Evolutionary conservation across 1,284 basidiomycete genomes (phyloP), one percentile per base, ranked within the genome.

Genomic region (Cutaneotrichosporon mucoides): DNA sequence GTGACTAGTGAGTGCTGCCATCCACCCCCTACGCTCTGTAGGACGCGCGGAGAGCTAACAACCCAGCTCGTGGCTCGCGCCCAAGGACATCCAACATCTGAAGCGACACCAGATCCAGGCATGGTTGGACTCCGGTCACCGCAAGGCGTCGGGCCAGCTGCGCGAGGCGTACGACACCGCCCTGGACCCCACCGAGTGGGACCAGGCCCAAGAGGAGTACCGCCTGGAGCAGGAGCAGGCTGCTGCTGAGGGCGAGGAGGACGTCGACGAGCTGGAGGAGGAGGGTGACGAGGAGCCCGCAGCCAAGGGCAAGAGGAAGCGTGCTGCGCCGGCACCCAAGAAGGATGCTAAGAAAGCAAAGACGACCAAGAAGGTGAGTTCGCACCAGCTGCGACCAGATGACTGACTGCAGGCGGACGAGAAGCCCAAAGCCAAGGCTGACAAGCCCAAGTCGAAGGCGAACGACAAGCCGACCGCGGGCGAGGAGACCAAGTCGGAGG

Each of bases 151-250:
- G 40, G 86, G 84, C 42, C 88, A 92, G 46, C 85, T 98, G 45
- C 79, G 88, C 43, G 77, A 83, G 55, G 92, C 89, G 12, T 98
- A 97, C 80, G 82, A 85, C 67, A 85, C 89, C 66, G 92, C 93
- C 5, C 81, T 87, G 50, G 85, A 95, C 78, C 93, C 93, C 1
- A 79, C 78, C 41, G 81, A 83, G 53, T 95, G 92, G 90, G 68
- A 71, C 52, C 61, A 55, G 15, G 72, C 73, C 50, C 77, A 79
- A 52, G 80, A 83, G 57, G 82, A 86, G 59, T 79, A 80, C 38
- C 82, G 83, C 54, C 80, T 81, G 44, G 78, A 79, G 2, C 81
- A 80, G 3, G 84, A 86, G 48, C 83, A 81, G 47, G 85, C 84
- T 52, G 85, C 83, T 40, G 83, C 84, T 41, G 72, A 65, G 15